Evolutionary conservation across 345 rosid species (phyloP).

Genomic region (Salix suchowensis): DNA sequence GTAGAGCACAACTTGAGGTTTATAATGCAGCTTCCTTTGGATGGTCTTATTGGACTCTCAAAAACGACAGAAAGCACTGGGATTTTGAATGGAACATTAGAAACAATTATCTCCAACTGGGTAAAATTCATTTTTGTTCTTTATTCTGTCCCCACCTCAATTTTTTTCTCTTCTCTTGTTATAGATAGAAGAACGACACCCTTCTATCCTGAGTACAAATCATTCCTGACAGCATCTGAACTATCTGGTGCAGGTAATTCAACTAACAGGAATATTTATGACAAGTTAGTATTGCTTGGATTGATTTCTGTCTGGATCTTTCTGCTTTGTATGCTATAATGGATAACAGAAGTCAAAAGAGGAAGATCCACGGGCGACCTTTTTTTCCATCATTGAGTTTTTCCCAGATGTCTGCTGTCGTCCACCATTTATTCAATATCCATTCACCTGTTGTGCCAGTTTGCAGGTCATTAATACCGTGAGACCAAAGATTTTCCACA

Average conservation of each 20-base stretch:
- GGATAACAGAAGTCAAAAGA: not conserved
- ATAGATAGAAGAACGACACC: not conserved
- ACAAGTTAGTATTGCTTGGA: constrained; percentile 23
- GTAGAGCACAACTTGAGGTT: constrained; percentile 58
- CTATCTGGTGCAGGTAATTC: constrained; percentile 39
- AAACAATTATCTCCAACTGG: constrained; percentile 54
- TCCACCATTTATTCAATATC: not conserved
- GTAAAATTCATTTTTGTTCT: constrained; percentile 24
- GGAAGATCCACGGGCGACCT: constrained; percentile 7
- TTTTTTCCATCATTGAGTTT: not conserved
- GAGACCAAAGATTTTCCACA: too few species aligned
- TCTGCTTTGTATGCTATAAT: constrained; percentile 23
- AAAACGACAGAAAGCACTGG: constrained; percentile 70
- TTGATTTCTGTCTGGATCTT: constrained; percentile 23
- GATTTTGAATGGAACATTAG: constrained; percentile 73
- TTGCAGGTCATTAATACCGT: too few species aligned
- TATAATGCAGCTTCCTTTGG: constrained; percentile 67
- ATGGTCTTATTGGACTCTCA: constrained; percentile 74
- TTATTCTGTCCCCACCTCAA: not conserved
- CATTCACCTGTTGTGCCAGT: constrained; percentile 2
- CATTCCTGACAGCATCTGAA: not conserved
- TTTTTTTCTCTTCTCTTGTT: not conserved
- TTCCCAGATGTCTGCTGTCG: too few species aligned
- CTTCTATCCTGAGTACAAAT: not conserved
- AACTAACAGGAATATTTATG: constrained; percentile 17